These are phyloP conservation scores for Infundibulicybe gibba DNA, from an alignment of 768 basidiomycete species.

Conservation along the genomic window DNA sequence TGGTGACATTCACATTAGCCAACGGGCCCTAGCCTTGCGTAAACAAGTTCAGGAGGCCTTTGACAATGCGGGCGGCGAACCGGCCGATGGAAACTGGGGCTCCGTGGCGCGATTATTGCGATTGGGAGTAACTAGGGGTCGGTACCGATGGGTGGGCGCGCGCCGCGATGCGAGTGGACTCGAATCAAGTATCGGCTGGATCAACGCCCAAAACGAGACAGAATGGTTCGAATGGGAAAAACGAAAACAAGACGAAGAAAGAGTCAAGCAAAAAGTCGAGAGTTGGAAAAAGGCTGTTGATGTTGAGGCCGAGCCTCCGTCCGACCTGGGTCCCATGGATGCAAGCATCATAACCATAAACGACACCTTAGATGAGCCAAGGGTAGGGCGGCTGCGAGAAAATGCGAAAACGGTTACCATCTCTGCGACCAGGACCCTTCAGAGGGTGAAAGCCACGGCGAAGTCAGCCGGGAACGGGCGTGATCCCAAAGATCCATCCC, in stretches of 20 bases:
- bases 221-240: constrained; percentile 47
- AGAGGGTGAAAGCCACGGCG: constrained; percentile 7
- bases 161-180: constrained; percentile 14
- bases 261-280: constrained; percentile 20
- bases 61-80: constrained; percentile 28
- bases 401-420: not conserved
- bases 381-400: not conserved
- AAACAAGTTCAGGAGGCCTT: constrained; percentile 30
- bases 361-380: not conserved
- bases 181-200: constrained; percentile 27
- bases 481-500: constrained; percentile 18
- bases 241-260: constrained; percentile 21
- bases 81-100: constrained; percentile 45
- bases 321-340: not conserved
- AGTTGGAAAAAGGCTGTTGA: constrained; percentile 19
- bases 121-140: constrained; percentile 35
- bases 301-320: not conserved
- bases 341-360: constrained; percentile 8
- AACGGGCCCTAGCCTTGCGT: constrained; percentile 24
- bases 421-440: not conserved
- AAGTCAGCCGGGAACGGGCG: not conserved
- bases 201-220: constrained; percentile 38
- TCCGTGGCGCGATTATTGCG: constrained; percentile 34
- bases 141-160: constrained; percentile 24
- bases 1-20: no score